Evolutionary conservation across 345 rosid genomes (phyloP).

Genomic region (Eucalyptus paniculata): DNA sequence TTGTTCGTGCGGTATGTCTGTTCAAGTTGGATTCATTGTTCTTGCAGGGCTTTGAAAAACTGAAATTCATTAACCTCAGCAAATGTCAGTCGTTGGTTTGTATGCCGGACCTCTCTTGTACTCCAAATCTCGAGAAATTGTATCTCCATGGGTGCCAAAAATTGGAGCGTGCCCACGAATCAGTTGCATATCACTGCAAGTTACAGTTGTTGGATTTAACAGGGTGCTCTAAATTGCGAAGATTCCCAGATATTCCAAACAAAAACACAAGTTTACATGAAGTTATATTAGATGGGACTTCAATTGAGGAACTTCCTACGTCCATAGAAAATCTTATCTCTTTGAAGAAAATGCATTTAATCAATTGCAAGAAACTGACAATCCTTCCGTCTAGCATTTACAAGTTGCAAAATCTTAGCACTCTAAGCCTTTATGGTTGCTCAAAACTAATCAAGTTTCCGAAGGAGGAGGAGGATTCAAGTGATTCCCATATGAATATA

Average conservation of each 20-base stretch:
- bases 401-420: not conserved
- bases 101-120: not conserved
- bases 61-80: not conserved
- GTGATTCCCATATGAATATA: accelerated
- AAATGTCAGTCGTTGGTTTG: accelerated
- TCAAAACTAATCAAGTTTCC: not conserved
- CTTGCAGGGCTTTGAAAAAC: not conserved
- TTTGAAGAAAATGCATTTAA: accelerated
- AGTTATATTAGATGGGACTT: accelerated
- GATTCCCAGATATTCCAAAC: not conserved
- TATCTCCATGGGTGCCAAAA: accelerated
- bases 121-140: not conserved
- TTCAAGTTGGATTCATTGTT: accelerated
- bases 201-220: not conserved
- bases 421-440: accelerated
- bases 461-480: not conserved
- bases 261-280: not conserved
- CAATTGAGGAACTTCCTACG: not conserved
- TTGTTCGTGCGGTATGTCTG: accelerated
- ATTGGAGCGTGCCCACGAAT: not conserved
- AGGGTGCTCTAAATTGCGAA: not conserved
- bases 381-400: not conserved
- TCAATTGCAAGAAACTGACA: accelerated
- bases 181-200: not conserved
- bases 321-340: not conserved